These are phyloP conservation scores for Thraustochytrium sp. DNA, from an alignment of 352 stramenopile species.

Conservation along the genomic window DNA sequence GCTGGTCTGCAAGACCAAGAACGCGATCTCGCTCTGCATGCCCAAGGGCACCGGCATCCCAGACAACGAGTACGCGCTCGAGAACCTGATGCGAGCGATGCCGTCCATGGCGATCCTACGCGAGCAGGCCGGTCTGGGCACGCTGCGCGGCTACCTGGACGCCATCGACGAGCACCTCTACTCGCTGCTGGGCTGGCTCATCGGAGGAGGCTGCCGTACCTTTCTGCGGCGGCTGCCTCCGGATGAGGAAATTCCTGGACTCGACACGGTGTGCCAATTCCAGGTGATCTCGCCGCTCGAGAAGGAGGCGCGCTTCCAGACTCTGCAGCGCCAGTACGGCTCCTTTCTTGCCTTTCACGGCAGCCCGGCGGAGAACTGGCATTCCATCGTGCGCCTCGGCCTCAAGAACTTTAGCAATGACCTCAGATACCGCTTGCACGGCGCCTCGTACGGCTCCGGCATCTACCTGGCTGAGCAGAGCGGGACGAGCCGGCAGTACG, in stretches of 20 bases:
- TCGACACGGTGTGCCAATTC: not conserved
- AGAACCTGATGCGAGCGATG: not conserved
- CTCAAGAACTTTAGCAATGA: not conserved
- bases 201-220: not conserved
- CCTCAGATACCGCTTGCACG: not conserved
- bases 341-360: not conserved
- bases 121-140: not conserved
- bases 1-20: not conserved
- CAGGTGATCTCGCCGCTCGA: not conserved
- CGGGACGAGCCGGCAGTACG: not conserved
- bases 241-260: not conserved
- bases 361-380: not conserved
- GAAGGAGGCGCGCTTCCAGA: not conserved
- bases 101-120: not conserved
- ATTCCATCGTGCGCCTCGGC: not conserved
- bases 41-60: not conserved
- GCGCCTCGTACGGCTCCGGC: not conserved
- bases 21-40: not conserved
- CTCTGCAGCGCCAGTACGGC: not conserved
- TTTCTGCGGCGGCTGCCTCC: not conserved
- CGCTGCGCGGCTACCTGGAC: not conserved
- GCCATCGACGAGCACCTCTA: not conserved
- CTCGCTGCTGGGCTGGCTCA: not conserved
- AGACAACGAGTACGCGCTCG: not conserved
- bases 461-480: not conserved